Evolutionary conservation across 1,139 yeast species (phyloP).

Genomic region (Geotrichum reessii): DNA sequence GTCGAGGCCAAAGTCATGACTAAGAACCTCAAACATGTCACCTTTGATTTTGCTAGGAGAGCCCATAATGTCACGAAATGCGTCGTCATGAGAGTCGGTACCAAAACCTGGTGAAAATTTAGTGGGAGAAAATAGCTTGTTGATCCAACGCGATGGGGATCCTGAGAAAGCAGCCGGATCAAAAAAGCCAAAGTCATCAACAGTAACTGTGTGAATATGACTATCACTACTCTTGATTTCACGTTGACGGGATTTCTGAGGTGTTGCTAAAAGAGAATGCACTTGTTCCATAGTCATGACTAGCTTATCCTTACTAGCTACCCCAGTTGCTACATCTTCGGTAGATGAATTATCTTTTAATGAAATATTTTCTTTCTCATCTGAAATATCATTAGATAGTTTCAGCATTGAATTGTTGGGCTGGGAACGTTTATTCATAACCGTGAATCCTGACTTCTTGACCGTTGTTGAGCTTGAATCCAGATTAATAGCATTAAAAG

Average conservation of each 20-base stretch:
- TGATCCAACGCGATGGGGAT: conserved; percentile 16
- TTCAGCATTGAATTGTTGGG: neutral
- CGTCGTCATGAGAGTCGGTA: conserved; percentile 4
- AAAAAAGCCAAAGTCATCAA: conserved; percentile 14
- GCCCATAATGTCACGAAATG: conserved; percentile 6
- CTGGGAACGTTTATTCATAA: neutral
- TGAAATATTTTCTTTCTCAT: conserved; percentile 10
- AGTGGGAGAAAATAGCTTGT: conserved; percentile 9
- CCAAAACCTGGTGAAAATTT: conserved; percentile 4
- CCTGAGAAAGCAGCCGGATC: conserved; percentile 12
- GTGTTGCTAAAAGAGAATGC: neutral
- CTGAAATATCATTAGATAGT: neutral
- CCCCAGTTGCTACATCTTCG: neutral
- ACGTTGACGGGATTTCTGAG: conserved; percentile 2
- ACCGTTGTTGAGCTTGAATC: neutral
- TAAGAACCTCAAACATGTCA: conserved; percentile 1
- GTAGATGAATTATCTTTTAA: neutral
- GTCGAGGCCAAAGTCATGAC: conserved; percentile 8
- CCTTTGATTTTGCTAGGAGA: conserved; percentile 13
- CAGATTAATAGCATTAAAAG: conserved; percentile 6
- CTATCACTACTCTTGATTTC: neutral
- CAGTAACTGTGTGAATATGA: neutral
- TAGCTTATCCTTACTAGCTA: neutral
- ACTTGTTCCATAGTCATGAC: conserved; percentile 5
- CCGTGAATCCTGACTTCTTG: neutral